Evolutionary conservation across 2,329 filamentous ascomycete genomes (phyloP).

Genomic region (Pseudogymnoascus sp.): DNA sequence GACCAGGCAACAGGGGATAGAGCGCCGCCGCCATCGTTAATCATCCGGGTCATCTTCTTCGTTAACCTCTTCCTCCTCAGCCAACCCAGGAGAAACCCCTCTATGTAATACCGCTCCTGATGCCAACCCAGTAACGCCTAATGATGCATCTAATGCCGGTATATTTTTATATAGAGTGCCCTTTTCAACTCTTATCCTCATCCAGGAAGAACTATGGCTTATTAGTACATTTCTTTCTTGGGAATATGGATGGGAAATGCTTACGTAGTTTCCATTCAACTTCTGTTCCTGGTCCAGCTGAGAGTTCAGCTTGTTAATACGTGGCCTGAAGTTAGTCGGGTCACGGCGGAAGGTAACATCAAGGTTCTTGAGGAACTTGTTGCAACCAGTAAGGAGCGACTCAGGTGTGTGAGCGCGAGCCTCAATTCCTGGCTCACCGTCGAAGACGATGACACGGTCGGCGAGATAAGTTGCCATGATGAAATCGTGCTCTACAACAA

Average conservation of each 20-base stretch:
- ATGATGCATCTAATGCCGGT: conserved; percentile 24
- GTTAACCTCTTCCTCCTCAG: conserved; percentile 46
- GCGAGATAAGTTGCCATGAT: conserved; percentile 78
- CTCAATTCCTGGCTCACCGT: conserved; percentile 83
- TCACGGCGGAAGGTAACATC: conserved; percentile 98
- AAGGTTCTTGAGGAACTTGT: conserved; percentile 90
- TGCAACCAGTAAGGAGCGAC: conserved; percentile 90
- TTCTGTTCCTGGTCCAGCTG: conserved; percentile 99
- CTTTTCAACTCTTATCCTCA: conserved; percentile 61
- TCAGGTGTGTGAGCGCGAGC: conserved; percentile 85
- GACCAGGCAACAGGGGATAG: conserved; percentile 61
- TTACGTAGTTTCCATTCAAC: conserved; percentile 79
- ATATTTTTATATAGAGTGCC: conserved; percentile 43
- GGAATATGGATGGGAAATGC: conserved; percentile 30
- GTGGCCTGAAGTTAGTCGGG: conserved; percentile 88
- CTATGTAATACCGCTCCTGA: conserved; percentile 21
- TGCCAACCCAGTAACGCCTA: conserved; percentile 27
- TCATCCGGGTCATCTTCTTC: conserved; percentile 60
- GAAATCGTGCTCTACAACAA: conserved; percentile 99
- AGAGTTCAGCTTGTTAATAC: conserved; percentile 95
- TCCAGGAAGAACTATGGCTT: conserved; percentile 80
- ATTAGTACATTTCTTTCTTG: conserved; percentile 15
- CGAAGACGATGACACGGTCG: conserved; percentile 97
- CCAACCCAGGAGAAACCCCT: conserved; percentile 29
- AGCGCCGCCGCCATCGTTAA: conserved; percentile 50